A percentile compares a stretch with the other conserved stretches of the same genome.
phyloP scores from a whole-genome alignment of 306 rosid genomes.

The Echinosophora koreensis region DNA sequence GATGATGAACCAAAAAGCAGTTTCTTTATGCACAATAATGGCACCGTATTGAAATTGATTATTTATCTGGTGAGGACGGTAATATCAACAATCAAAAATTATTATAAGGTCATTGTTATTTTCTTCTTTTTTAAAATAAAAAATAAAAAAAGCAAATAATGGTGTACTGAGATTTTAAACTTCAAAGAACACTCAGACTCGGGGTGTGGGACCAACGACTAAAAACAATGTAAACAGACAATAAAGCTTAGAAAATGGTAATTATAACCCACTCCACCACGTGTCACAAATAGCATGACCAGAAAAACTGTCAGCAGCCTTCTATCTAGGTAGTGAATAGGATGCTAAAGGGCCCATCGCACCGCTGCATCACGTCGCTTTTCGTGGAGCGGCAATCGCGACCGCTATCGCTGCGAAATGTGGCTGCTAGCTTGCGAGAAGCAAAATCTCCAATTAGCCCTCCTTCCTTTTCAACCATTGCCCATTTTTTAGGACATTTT shows the following conservation, averaged over 20 bases:
- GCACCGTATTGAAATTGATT: constrained; percentile 12
- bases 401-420: no score
- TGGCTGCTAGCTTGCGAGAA: no score
- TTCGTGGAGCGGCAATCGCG: no score
- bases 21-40: background rate
- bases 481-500: no score
- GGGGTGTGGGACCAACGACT: no score
- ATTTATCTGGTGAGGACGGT: constrained; percentile 1
- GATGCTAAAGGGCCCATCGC: no score
- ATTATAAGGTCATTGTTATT: background rate
- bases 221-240: constrained; percentile 2
- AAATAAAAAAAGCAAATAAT: background rate
- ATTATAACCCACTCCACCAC: background rate
- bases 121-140: no score
- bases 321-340: no score
- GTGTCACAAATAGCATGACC: constrained; percentile 6
- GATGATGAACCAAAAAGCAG: background rate
- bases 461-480: no score
- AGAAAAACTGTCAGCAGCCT: background rate
- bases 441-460: no score
- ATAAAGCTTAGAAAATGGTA: background rate
- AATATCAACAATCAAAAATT: background rate
- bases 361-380: no score
- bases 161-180: background rate
- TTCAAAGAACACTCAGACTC: background rate